Base-by-base conservation (phyloP, 176 grass and related monocot genomes). In the Zoysia pacifica region DNA sequence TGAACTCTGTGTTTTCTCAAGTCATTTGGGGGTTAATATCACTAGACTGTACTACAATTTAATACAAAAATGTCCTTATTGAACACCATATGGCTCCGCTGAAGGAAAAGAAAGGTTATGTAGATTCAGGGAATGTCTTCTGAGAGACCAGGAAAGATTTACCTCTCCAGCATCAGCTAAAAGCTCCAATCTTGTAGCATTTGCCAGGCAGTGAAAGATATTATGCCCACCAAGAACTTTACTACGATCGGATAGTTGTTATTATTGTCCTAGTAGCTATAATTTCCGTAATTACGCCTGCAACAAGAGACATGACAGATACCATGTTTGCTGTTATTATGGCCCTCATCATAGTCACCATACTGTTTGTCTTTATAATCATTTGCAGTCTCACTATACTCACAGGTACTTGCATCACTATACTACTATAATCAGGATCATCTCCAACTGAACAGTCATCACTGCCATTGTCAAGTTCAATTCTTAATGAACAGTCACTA, bases 331-430 rank as follows among this genome's bases (percentile, higher is more conserved):
- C 28, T 28, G 28, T 28, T 28, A 28, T 28, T 28, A 28, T 28
- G 28, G 28, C 28, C 28, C 28, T 11, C 16, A 6, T 65, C 47
- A 78, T 2, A 2, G 14, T 51, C 41, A 7, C 9, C 61, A 51
- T 65, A 41, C 75, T 79, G 48, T 18, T 35, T 41, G 28, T 40
- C 9, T 11, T 19, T 61, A 65, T n/a, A 51, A 50, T 35, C 74
- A 46, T 85, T 72, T 85, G 65, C 82, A 71, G 78, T 78, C 82
- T 78, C 67, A 60, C 39, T 65, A 28, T 85, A 85, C 42, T 64
- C 75, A 65, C 51, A 65, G 5, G 61, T 78, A 35, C 78, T 50
- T 8, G 10, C 68, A 78, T 85, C 82, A 64, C 82, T 85, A 63
- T 78, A 46, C 47, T 72, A n/a, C 82, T 67, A 65, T 72, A 72